Percentiles rank a stretch among this genome's conserved stretches.
Conservation (phyloP, 1,284 basidiomycete genomes). For the Cryptococcus sp. region DNA sequence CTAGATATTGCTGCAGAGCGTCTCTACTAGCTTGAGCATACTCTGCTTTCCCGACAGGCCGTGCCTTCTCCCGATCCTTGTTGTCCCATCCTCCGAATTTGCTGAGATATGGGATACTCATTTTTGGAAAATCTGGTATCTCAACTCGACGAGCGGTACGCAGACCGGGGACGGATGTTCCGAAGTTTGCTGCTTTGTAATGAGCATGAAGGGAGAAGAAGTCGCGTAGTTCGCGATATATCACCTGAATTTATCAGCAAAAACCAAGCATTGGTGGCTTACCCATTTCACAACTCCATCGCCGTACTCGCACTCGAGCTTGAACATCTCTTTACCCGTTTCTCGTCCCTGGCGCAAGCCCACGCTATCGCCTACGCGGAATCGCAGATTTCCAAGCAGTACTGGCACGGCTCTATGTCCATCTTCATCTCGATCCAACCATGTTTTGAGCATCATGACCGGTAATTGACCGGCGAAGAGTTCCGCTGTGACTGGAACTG, state of each 20-base stretch:
- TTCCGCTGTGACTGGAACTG: conserved; percentile 79
- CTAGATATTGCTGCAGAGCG: conserved; percentile 82
- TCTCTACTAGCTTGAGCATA: conserved; percentile 80
- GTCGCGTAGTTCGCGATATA: conserved; percentile 92
- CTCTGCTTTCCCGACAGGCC: conserved; percentile 60
- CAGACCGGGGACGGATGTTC: conserved; percentile 54
- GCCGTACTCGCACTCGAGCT: conserved; percentile 81
- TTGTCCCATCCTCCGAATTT: conserved; percentile 31
- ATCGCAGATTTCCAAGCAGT: conserved; percentile 61
- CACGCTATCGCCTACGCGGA: conserved; percentile 51
- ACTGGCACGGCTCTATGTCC: conserved; percentile 79
- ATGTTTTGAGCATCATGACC: conserved; percentile 79
- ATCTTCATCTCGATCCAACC: conserved; percentile 90
- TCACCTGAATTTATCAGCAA: conserved; percentile 58
- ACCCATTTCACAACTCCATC: conserved; percentile 91
- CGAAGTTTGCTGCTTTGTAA: conserved; percentile 80
- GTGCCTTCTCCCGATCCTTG: conserved; percentile 28
- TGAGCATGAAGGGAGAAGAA: conserved; percentile 89
- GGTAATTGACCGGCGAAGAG: conserved; percentile 79
- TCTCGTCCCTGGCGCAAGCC: conserved; percentile 33
- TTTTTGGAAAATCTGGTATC: conserved; percentile 89
- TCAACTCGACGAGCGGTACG: conserved; percentile 64
- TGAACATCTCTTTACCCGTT: conserved; percentile 51
- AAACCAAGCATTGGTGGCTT: conserved; percentile 13
- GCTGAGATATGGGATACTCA: conserved; percentile 83